Evolutionary conservation across 2,329 filamentous ascomycete species (phyloP), one percentile per base, ranked within the genome.

Genomic region (Fusarium sp.): DNA sequence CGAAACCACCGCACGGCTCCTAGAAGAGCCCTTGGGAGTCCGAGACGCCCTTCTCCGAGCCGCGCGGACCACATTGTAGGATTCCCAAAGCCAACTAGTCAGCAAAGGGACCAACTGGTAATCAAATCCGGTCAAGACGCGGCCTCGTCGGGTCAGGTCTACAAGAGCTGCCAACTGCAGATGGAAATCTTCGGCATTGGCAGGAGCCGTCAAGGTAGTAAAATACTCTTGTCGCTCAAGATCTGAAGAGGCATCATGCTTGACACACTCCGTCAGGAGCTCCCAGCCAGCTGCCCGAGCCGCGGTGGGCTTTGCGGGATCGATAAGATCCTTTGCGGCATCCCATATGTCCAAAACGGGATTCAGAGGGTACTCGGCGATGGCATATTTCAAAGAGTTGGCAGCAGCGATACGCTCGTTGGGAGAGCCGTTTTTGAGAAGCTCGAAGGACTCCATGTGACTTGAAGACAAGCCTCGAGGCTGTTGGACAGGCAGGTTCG

Each of bases 161-260:
- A 89, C 85, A 23, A 93, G 84, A 18, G 91, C 88, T 34, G 87
- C 86, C n/a, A 93, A 87, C 80, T 93, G 92, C 6, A 92, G 82
- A 78, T 91, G 87, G 73, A 93, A 93, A 78, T 93, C 92, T 41
- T 92, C 89, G 1, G 88, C 85, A 70, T 88, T 86, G 32, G 87
- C 87, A 11, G 86, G 83, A 8, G 86, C 86, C 14, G 90, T 88
- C 37, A 94, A 83, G 0, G 91, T 90, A 73, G 88, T 86, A 76
- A 93, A 94, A 77, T 91, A 92, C 72, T 91, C 90, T 72, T 88
- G 87, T 57, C 92, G 88, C 80, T 93, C 92, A 34, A 92, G 86
- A 73, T 92, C 90, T n/a, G 90, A 92, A 7, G 90, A 89, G 7
- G 88, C 86, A 6, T 86, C 82, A 78, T 92, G 89, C 76, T 90